These are phyloP conservation scores for Phytophthora uliginosa DNA, from an alignment of 352 stramenopile species.

Conservation along the genomic window DNA sequence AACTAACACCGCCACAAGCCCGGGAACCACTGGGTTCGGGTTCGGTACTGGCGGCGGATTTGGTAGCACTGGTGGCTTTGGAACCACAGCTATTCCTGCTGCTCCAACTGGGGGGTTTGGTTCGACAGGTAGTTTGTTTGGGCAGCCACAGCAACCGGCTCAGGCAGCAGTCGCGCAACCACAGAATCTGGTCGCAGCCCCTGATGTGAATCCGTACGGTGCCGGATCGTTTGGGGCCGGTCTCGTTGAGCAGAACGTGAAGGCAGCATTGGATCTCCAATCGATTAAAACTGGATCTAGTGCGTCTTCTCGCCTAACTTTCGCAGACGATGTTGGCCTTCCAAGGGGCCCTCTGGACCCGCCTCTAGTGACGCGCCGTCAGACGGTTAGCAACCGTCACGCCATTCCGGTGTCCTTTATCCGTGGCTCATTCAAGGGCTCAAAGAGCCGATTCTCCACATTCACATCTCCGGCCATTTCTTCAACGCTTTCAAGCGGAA, in stretches of 20 bases:
- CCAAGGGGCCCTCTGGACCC: conserved; percentile 68
- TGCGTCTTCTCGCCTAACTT: conserved; percentile 62
- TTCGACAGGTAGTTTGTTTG: conserved; percentile 45
- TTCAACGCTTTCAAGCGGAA: conserved; percentile 27
- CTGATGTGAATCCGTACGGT: conserved; percentile 69
- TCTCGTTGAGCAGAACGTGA: conserved; percentile 73
- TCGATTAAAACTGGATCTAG: conserved; percentile 65
- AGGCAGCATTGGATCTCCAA: conserved; percentile 67
- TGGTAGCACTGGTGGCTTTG: conserved; percentile 54
- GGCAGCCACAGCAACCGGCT: conserved; percentile 43
- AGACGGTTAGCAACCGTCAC: conserved; percentile 57
- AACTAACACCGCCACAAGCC: conserved; percentile 32
- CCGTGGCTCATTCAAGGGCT: conserved; percentile 79
- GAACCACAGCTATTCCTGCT: conserved; percentile 34
- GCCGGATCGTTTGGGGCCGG: conserved; percentile 62
- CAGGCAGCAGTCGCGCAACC: conserved; percentile 43
- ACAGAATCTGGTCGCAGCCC: conserved; percentile 63
- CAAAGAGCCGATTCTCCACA: conserved; percentile 69
- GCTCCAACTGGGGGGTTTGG: conserved; percentile 43
- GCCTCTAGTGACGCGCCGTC: conserved; percentile 62
- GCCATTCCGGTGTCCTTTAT: conserved; percentile 82
- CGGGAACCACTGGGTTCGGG: conserved; percentile 50
- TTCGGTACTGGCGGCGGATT: conserved; percentile 49
- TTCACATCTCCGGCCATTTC: conserved; percentile 46
- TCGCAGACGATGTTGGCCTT: conserved; percentile 79